These are phyloP conservation scores for Ceratobasidium sp. DNA, from an alignment of 1,284 basidiomycete genomes.

Conservation along the genomic window DNA sequence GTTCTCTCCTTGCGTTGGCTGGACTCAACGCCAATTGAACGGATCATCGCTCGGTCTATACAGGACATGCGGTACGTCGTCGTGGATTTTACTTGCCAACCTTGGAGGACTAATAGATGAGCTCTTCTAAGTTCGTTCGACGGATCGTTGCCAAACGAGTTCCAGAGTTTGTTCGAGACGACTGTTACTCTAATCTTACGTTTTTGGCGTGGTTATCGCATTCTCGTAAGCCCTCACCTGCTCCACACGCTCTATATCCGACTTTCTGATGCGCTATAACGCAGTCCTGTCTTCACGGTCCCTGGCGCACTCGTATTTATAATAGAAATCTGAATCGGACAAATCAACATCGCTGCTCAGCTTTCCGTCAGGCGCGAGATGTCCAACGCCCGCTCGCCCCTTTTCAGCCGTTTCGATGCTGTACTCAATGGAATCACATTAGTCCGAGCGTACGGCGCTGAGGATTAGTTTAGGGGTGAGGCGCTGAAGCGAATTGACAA, in stretches of 20 bases:
- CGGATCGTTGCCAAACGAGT: conserved; percentile 46
- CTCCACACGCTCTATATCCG: no score
- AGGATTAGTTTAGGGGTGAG: conserved; percentile 46
- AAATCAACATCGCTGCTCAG: conserved; percentile 72
- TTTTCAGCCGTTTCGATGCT: conserved; percentile 60
- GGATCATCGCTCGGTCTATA: no score
- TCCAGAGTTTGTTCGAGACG: conserved; percentile 52
- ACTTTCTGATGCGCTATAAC: no score
- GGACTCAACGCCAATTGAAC: no score
- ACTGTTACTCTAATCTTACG: conserved; percentile 54
- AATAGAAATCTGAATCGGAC: conserved; percentile 61
- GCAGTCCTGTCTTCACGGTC: conserved; percentile 52
- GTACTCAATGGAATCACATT: conserved; percentile 50
- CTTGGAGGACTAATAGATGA: no score
- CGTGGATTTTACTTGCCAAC: no score
- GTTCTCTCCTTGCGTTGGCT: no score
- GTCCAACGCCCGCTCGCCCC: conserved; percentile 73
- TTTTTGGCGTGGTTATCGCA: conserved; percentile 56
- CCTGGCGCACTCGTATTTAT: conserved; percentile 58
- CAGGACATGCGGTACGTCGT: conserved; percentile 57
- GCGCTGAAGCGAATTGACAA: conserved; percentile 47
- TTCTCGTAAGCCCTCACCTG: conserved; percentile 50
- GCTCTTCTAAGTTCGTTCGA: no score
- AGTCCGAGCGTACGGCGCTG: conserved; percentile 50
- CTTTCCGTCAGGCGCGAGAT: conserved; percentile 74